Conservation (phyloP, 345 rosid species). For the Linum trigynum region DNA sequence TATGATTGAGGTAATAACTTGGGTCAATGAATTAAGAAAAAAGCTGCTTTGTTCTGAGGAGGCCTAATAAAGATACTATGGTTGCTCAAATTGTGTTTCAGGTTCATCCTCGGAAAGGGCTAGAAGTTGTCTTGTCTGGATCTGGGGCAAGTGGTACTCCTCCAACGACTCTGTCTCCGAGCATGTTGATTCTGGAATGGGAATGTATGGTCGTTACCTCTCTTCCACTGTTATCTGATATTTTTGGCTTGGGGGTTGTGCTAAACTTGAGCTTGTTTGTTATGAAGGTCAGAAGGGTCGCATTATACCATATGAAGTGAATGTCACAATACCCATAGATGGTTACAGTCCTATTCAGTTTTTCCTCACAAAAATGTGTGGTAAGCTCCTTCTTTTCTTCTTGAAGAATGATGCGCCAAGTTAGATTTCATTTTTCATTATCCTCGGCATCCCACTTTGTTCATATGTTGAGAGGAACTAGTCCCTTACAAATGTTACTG, state of each 20-base stretch:
- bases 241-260: slow-evolving; percentile 8
- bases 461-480: neutral
- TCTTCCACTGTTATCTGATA: slow-evolving; percentile 6
- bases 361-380: slow-evolving; percentile 75
- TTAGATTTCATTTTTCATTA: no score
- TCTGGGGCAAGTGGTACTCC: slow-evolving; percentile 51
- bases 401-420: neutral
- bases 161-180: slow-evolving; percentile 84
- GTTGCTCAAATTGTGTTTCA: slow-evolving; percentile 14
- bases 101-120: slow-evolving; percentile 71
- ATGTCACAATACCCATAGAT: slow-evolving; percentile 62
- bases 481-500: neutral
- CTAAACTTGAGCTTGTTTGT: slow-evolving; percentile 14
- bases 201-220: slow-evolving; percentile 42
- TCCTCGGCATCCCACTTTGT: neutral
- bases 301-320: slow-evolving; percentile 59
- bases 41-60: neutral
- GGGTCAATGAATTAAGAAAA: slow-evolving; percentile 1
- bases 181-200: slow-evolving; percentile 70
- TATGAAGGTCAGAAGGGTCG: slow-evolving; percentile 55
- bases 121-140: slow-evolving; percentile 55
- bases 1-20: slow-evolving; percentile 37
- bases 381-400: slow-evolving; percentile 35
- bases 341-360: slow-evolving; percentile 77
- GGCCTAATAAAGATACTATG: slow-evolving; percentile 7